phyloP scores from a whole-genome alignment of 176 grass and related monocot genomes.

The Carex cristatella region DNA sequence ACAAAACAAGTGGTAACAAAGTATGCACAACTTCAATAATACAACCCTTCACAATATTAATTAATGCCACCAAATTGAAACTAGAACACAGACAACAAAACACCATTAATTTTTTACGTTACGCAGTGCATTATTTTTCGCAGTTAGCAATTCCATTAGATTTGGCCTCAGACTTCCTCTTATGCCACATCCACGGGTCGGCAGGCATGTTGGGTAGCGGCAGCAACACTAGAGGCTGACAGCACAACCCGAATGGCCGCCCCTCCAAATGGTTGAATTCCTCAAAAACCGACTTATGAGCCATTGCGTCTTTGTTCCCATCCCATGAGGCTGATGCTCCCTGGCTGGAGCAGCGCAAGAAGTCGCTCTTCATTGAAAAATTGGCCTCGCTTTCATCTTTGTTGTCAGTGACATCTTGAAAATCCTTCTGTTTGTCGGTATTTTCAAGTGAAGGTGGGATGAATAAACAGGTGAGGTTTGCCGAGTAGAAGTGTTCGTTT shows the following conservation, averaged over 20 bases:
- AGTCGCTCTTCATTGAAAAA: constrained; percentile 84
- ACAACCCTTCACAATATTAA: too few species aligned
- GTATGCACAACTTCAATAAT: too few species aligned
- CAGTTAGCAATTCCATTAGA: not conserved
- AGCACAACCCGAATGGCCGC: constrained; percentile 90
- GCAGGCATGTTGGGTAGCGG: constrained; percentile 68
- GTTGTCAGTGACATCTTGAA: constrained; percentile 1
- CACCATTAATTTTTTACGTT: too few species aligned
- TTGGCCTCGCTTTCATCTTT: constrained; percentile 63
- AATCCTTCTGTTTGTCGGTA: constrained; percentile 5
- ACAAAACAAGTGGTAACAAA: too few species aligned
- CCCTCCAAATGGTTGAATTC: constrained; percentile 68
- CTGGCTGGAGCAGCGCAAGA: constrained; percentile 63
- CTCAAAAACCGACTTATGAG: constrained; percentile 30
- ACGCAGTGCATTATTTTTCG: too few species aligned
- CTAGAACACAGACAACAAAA: too few species aligned
- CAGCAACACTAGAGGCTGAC: constrained; percentile 42
- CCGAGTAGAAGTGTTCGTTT: constrained; percentile 26
- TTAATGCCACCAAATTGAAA: too few species aligned
- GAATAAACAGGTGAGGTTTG: constrained; percentile 38
- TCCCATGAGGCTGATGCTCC: constrained; percentile 39
- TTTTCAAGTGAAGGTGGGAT: constrained; percentile 27
- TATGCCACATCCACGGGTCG: constrained; percentile 87
- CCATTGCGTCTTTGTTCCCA: constrained; percentile 13
- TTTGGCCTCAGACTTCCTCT: constrained; percentile 31